Evolutionary conservation across 2,329 filamentous ascomycete genomes (phyloP).

Genomic region (Colletotrichum viniferum): DNA sequence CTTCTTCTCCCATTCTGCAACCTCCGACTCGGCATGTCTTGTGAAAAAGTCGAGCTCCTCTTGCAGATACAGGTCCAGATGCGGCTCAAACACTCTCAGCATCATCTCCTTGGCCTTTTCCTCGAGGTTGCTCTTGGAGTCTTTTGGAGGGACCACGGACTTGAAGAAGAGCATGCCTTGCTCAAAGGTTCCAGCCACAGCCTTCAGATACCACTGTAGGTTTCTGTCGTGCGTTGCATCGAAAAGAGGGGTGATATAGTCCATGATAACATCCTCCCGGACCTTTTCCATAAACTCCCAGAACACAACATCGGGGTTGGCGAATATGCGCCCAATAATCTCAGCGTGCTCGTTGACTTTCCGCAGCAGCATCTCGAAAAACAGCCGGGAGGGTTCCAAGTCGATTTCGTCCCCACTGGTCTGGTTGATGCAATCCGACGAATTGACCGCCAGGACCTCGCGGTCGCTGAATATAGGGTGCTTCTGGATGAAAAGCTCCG

Average conservation of each 20-base stretch:
- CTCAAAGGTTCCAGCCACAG: constrained; percentile 85
- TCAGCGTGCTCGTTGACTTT: constrained; percentile 83
- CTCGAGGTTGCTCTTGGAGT: constrained; percentile 63
- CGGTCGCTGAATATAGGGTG: constrained; percentile 82
- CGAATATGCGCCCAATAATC: constrained; percentile 84
- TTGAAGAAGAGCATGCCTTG: constrained; percentile 81
- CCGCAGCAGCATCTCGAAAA: constrained; percentile 76
- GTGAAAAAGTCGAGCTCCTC: constrained; percentile 91
- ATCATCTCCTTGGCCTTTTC: constrained; percentile 72
- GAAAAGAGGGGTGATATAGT: constrained; percentile 84
- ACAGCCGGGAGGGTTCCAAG: constrained; percentile 79
- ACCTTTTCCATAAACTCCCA: constrained; percentile 82
- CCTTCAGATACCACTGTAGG: constrained; percentile 79
- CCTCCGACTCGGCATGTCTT: constrained; percentile 74
- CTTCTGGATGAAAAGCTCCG: constrained; percentile 88
- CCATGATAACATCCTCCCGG: constrained; percentile 81
- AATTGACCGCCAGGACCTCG: constrained; percentile 68
- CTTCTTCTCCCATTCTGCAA: constrained; percentile 88
- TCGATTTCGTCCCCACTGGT: constrained; percentile 70
- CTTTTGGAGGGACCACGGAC: constrained; percentile 70
- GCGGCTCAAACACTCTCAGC: constrained; percentile 81
- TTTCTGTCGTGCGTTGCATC: constrained; percentile 84
- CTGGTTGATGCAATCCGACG: constrained; percentile 81
- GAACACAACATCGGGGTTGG: constrained; percentile 71
- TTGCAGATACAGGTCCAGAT: constrained; percentile 90